Evolutionary conservation across 2,329 filamentous ascomycete species (phyloP).

Genomic region (Colletotrichum tabaci): DNA sequence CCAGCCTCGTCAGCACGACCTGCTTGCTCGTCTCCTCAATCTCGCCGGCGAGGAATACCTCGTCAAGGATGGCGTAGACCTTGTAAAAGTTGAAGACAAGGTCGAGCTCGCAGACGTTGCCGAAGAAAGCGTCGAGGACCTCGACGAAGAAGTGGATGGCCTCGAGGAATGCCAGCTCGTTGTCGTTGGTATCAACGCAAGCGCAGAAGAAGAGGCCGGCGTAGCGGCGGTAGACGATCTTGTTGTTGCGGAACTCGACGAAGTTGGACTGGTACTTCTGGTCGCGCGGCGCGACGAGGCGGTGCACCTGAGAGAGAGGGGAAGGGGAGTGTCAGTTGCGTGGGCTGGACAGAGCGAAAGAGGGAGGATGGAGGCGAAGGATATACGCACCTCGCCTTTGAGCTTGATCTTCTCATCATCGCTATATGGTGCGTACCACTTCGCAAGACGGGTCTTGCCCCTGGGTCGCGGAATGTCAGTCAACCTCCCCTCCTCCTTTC

Average conservation of each 20-base stretch:
- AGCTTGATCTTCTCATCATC: constrained; percentile 99
- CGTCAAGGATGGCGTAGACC: constrained; percentile 98
- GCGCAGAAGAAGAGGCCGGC: constrained; percentile 99
- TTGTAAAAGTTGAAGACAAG: constrained; percentile 87
- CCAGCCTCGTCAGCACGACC: constrained; percentile 92
- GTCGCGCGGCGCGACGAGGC: constrained; percentile 95
- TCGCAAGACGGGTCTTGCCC: constrained; percentile 97
- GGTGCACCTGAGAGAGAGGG: constrained; percentile 79
- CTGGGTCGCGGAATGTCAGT: constrained; percentile 60
- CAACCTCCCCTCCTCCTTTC: constrained; percentile 17
- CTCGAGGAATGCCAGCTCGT: constrained; percentile 96
- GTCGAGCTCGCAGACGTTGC: constrained; percentile 98
- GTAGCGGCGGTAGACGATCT: constrained; percentile 97
- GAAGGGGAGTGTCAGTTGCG: constrained; percentile 13
- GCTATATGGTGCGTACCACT: constrained; percentile 99
- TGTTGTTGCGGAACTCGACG: constrained; percentile 94
- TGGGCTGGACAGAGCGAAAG: constrained; percentile 17
- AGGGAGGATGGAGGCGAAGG: constrained; percentile 27
- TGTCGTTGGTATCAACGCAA: constrained; percentile 98
- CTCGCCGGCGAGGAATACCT: constrained; percentile 97
- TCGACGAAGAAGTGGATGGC: constrained; percentile 99
- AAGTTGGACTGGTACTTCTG: constrained; percentile 99
- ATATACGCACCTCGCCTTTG: constrained; percentile 85
- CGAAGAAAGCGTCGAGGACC: constrained; percentile 98
- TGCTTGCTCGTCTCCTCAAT: constrained; percentile 99